Base-by-base conservation (phyloP, 176 grass and related monocot genomes). In the Echinochloa phyllopogon region DNA sequence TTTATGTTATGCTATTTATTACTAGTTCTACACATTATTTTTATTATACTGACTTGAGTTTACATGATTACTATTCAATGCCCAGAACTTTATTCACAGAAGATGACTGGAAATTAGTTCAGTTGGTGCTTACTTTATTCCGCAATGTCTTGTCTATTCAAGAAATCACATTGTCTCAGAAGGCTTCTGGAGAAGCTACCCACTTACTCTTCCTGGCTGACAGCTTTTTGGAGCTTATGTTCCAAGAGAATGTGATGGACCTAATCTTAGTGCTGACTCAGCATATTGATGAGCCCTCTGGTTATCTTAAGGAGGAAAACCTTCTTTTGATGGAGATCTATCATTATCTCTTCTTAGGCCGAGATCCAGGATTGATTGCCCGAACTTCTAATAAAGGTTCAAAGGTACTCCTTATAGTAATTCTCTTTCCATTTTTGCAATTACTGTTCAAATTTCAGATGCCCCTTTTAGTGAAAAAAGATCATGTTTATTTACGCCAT, bases 51-150 rank as follows among this genome's bases (percentile, higher is more conserved):
- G 43, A 73, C 57, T 77, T 65, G 52, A 77, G 10, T 39, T 66
- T 70, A 74, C 21, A 70, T 93, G 57, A 79, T 82, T 90, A 56
- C 27, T 74, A 70, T 80, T 81, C 64, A 64, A 81, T 90, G 64
- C 6, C 24, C 90, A 98, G 96, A 77, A 69, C 87, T 82, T 75
- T 73, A 64, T 98, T 98, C 82, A 89, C 93, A 49, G 96, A 98
- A 88, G 96, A 98, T 76, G 95, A 98, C 43, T 98, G 95, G 95
- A 98, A 98, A 67, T 67, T 98, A 70, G 95, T 98, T 87, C 95
- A 98, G 79, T 66, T 98, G 83, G 91, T 98, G 18, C 85, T 98
- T 82, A 98, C 95, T 75, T 88, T 98, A 62, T 98, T 98, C 69
- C 91, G 95, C 20, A 98, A 98, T 7, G 25, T 95, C 57, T 77